These are phyloP conservation scores for Pilobolus umbonatus DNA, from an alignment of 192 early-diverging fungal species.

Conservation along the genomic window DNA sequence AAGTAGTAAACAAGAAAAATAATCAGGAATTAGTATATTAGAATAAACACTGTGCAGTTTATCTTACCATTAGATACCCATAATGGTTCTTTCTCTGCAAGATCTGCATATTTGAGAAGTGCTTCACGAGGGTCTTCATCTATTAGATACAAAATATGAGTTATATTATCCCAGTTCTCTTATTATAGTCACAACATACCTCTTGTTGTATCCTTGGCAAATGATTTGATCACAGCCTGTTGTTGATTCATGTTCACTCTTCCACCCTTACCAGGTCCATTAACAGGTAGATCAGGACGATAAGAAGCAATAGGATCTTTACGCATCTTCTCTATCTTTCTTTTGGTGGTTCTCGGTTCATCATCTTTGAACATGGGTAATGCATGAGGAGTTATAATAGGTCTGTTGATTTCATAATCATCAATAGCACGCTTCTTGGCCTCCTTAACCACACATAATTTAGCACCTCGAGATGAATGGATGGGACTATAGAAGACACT, in stretches of 20 bases:
- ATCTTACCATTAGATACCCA: slow-evolving; percentile 62
- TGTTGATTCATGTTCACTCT: slow-evolving; percentile 78
- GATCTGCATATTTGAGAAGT: slow-evolving; percentile 78
- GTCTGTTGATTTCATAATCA: slow-evolving; percentile 60
- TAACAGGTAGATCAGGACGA: slow-evolving; percentile 71
- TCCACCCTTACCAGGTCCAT: slow-evolving; percentile 81
- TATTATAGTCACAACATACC: slow-evolving; percentile 19
- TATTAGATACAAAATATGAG: slow-evolving; percentile 19
- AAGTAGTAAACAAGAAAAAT: neutral
- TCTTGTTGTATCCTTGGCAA: slow-evolving; percentile 65
- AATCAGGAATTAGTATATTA: neutral
- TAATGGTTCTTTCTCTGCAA: slow-evolving; percentile 74
- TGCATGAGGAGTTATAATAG: slow-evolving; percentile 86
- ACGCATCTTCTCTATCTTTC: slow-evolving; percentile 68
- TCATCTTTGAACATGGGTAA: slow-evolving; percentile 85
- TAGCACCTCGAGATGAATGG: slow-evolving; percentile 64
- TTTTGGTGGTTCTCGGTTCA: slow-evolving; percentile 54
- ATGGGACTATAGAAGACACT: slow-evolving; percentile 73
- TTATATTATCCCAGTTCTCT: neutral
- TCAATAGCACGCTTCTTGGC: slow-evolving; percentile 62
- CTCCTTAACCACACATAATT: slow-evolving; percentile 58
- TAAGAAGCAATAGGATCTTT: slow-evolving; percentile 65
- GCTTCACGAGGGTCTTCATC: slow-evolving; percentile 94
- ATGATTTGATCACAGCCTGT: slow-evolving; percentile 80
- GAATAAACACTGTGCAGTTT: neutral